A percentile compares a stretch with the other conserved stretches of the same genome.
These are phyloP conservation scores for Kodamaea plutei DNA, from an alignment of 1,139 yeast genomes.

Conservation along the genomic window DNA sequence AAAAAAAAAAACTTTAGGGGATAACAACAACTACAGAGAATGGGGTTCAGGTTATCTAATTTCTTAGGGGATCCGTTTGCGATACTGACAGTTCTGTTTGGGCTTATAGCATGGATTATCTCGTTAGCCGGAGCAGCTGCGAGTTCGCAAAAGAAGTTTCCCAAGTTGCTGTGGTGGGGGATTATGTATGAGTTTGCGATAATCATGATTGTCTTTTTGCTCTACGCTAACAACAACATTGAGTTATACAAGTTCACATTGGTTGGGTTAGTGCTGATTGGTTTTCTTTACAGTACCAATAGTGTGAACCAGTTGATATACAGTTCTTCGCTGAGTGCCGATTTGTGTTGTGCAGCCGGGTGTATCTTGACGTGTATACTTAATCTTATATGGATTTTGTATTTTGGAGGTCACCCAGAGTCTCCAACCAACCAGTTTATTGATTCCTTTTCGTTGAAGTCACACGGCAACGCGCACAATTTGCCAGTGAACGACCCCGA, in stretches of 20 bases:
- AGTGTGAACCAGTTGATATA: slow-evolving; percentile 79
- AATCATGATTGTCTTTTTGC: slow-evolving; percentile 49
- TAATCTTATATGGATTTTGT: slow-evolving; percentile 77
- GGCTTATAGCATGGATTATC: slow-evolving; percentile 72
- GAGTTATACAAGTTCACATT: slow-evolving; percentile 68
- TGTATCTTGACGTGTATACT: slow-evolving; percentile 77
- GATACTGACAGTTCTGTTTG: slow-evolving; percentile 58
- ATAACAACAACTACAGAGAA: too few species aligned
- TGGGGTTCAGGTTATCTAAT: slow-evolving; percentile 47
- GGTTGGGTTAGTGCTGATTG: slow-evolving; percentile 55
- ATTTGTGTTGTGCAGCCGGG: slow-evolving; percentile 90
- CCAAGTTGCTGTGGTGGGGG: slow-evolving; percentile 96
- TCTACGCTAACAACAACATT: slow-evolving; percentile 65
- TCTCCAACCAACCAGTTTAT: slow-evolving; percentile 79
- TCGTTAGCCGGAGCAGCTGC: slow-evolving; percentile 86
- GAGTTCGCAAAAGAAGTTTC: slow-evolving; percentile 41
- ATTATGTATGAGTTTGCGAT: slow-evolving; percentile 73
- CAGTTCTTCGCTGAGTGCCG: slow-evolving; percentile 52
- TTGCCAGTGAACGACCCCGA: slow-evolving; percentile 20
- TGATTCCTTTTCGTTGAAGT: slow-evolving; percentile 60
- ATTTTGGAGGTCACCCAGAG: slow-evolving; percentile 79
- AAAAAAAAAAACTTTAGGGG: too few species aligned
- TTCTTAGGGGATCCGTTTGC: slow-evolving; percentile 70
- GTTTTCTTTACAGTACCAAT: slow-evolving; percentile 79
- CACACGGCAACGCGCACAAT: slow-evolving; percentile 26